Conservation (phyloP, 139 green algal genomes). For the Picochlorum sp. region DNA sequence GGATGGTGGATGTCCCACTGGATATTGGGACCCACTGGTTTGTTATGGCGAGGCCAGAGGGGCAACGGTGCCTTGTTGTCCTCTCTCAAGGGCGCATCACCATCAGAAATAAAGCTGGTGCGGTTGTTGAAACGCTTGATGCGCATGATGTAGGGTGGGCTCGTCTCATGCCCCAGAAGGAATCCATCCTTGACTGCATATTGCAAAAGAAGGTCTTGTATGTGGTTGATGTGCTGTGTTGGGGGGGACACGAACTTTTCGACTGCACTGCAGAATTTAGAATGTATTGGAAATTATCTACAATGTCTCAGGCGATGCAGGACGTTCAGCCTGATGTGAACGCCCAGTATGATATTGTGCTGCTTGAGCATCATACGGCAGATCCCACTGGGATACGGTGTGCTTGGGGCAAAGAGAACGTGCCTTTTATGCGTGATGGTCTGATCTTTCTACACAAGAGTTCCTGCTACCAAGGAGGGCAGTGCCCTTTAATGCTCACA, state of each 20-base stretch:
- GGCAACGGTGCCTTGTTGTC: slow-evolving; percentile 72
- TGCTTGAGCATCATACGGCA: slow-evolving; percentile 23
- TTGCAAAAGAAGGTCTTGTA: slow-evolving; percentile 37
- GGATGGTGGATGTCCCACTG: slow-evolving; percentile 76
- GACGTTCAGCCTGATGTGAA: slow-evolving; percentile 1
- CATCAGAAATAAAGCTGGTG: slow-evolving; percentile 38
- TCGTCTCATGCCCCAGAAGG: slow-evolving; percentile 16
- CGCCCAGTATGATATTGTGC: slow-evolving; percentile 12
- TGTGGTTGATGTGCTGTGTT: slow-evolving; percentile 71
- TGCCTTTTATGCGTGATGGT: slow-evolving; percentile 64
- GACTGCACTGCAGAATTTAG: slow-evolving; percentile 81
- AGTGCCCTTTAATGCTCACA: slow-evolving; percentile 65
- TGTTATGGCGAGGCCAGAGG: slow-evolving; percentile 74
- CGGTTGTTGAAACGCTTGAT: slow-evolving; percentile 45
- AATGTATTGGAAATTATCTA: slow-evolving; percentile 56
- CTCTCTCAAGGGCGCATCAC: slow-evolving; percentile 37
- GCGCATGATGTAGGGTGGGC: not conserved
- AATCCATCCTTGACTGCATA: slow-evolving; percentile 78
- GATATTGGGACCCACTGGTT: slow-evolving; percentile 64
- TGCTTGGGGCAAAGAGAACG: slow-evolving; percentile 11
- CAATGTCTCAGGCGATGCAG: slow-evolving; percentile 44
- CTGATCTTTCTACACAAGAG: slow-evolving; percentile 69
- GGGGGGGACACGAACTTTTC: slow-evolving; percentile 72
- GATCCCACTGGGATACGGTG: slow-evolving; percentile 29
- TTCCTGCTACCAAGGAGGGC: slow-evolving; percentile 59